Conservation (phyloP, 208 protist species). For the Acanthamoeba healyi region DNA sequence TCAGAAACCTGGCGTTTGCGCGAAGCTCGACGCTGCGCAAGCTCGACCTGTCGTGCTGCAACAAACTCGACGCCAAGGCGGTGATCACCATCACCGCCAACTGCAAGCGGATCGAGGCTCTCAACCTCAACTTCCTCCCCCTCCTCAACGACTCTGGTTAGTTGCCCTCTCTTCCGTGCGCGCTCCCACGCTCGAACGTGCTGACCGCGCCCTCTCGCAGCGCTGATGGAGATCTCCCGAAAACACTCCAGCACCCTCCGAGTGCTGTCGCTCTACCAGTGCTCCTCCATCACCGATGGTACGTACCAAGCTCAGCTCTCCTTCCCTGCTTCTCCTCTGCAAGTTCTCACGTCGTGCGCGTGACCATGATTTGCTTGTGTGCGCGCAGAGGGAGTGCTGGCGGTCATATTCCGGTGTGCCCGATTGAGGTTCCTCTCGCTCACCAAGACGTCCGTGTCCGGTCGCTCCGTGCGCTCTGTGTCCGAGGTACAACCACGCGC, state of each 20-base stretch:
- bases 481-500: conserved; percentile 50
- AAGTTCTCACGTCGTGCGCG: too few relatives aligned
- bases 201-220: too few relatives aligned
- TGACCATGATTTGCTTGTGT: too few relatives aligned
- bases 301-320: neutral
- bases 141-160: neutral
- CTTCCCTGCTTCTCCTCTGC: too few relatives aligned
- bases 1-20: neutral
- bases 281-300: conserved; percentile 15
- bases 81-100: neutral
- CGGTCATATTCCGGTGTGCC: conserved; percentile 5
- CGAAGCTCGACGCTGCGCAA: neutral
- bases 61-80: neutral
- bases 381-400: conserved; percentile 12
- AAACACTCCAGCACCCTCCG: neutral
- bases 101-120: neutral
- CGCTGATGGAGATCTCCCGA: conserved; percentile 14
- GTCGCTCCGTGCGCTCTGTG: neutral
- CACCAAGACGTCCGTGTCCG: neutral
- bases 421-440: neutral
- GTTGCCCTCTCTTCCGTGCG: too few relatives aligned
- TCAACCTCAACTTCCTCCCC: conserved; percentile 8
- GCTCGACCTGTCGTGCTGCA: neutral
- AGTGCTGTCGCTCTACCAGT: conserved; percentile 16
- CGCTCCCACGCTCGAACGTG: too few relatives aligned